Percentiles rank a stretch among this genome's conserved stretches.
Conservation (phyloP, 345 rosid genomes). For the Erucastrum elatum region DNA sequence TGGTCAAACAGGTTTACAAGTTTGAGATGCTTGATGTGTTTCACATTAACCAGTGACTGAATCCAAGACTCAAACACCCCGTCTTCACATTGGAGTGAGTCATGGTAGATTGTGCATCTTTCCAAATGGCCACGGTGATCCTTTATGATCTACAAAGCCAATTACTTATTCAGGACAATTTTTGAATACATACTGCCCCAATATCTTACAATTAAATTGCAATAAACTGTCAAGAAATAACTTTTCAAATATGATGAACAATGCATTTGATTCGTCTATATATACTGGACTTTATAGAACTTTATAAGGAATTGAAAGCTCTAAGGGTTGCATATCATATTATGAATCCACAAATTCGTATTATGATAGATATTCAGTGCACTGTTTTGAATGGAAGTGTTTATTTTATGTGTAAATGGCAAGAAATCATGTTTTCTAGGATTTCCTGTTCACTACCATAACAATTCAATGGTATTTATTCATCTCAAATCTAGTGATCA, state of each 20-base stretch:
- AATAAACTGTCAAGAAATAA: not conserved
- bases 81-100: not conserved
- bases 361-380: not conserved
- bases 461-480: not conserved
- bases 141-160: constrained; percentile 1
- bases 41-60: not conserved
- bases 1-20: not conserved
- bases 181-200: not conserved
- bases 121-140: constrained; percentile 11
- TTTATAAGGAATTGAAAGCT: not conserved
- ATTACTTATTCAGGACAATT: not conserved
- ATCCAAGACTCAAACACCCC: not conserved
- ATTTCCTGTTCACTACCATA: not conserved
- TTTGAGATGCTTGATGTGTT: constrained; percentile 1
- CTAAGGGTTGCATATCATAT: not conserved
- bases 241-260: not conserved
- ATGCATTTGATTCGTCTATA: not conserved
- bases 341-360: not conserved
- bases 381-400: not conserved
- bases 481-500: not conserved
- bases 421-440: not conserved
- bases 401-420: not conserved
- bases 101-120: constrained; percentile 1
- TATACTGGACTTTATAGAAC: not conserved
- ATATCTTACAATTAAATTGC: not conserved